These are phyloP conservation scores for Aspergillus sp. DNA, from an alignment of 2,329 filamentous ascomycete species.

Conservation along the genomic window DNA sequence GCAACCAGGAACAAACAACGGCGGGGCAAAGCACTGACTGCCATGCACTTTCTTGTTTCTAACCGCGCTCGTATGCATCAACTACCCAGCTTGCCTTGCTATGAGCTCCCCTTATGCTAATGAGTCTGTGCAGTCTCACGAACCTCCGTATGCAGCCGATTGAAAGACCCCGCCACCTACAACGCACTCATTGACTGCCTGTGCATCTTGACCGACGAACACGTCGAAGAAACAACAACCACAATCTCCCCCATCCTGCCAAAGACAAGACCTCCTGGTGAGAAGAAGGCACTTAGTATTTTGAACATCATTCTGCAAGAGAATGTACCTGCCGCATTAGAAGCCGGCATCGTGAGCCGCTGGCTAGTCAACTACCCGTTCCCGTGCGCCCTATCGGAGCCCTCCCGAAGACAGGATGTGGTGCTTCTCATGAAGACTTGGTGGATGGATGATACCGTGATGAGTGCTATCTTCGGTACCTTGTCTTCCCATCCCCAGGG, in stretches of 20 bases:
- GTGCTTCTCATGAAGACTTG: slow-evolving; percentile 44
- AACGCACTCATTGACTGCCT: slow-evolving; percentile 45
- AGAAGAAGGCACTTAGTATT: slow-evolving; percentile 49
- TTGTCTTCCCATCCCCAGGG: slow-evolving; percentile 42
- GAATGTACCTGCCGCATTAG: slow-evolving; percentile 58
- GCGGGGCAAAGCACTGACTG: slow-evolving; percentile 44
- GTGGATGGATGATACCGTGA: slow-evolving; percentile 45
- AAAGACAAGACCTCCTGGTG: slow-evolving; percentile 43
- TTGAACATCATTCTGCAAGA: slow-evolving; percentile 65
- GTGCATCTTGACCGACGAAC: slow-evolving; percentile 43
- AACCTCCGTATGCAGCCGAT: slow-evolving; percentile 34
- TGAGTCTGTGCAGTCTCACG: slow-evolving; percentile 34
- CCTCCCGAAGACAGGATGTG: slow-evolving; percentile 46
- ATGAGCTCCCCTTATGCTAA: slow-evolving; percentile 1
- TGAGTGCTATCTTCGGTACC: slow-evolving; percentile 46
- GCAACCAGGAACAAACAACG: slow-evolving; percentile 39
- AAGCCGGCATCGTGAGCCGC: slow-evolving; percentile 67
- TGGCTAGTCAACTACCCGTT: slow-evolving; percentile 75
- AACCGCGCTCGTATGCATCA: slow-evolving; percentile 39
- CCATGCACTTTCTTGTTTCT: slow-evolving; percentile 46
- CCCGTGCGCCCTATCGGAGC: slow-evolving; percentile 59
- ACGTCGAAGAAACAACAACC: slow-evolving; percentile 35
- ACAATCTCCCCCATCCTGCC: slow-evolving; percentile 42
- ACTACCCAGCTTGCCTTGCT: not conserved
- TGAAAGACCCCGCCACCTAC: slow-evolving; percentile 41